Conservation (phyloP, 768 basidiomycete species). For the Piloderma croceum region DNA sequence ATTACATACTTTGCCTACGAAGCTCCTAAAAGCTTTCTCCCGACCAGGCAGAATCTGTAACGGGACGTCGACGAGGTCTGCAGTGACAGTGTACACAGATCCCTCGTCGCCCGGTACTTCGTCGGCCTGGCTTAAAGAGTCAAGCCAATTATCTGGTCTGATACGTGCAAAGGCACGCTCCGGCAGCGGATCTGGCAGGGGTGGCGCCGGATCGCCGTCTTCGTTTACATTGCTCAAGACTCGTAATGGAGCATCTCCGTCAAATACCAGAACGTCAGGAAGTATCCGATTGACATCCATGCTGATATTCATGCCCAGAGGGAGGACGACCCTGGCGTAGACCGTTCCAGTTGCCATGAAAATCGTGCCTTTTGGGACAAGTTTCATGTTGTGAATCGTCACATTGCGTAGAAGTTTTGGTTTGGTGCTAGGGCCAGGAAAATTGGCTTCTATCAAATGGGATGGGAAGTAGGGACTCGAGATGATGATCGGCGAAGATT, state of each 20-base stretch:
- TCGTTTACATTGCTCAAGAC: slow-evolving; percentile 5
- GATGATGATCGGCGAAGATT: slow-evolving; percentile 53
- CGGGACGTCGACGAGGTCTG: slow-evolving; percentile 68
- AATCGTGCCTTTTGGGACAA: slow-evolving; percentile 41
- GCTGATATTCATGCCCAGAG: slow-evolving; percentile 60
- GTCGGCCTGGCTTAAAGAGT: slow-evolving; percentile 33
- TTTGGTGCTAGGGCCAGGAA: slow-evolving; percentile 60
- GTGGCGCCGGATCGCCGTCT: slow-evolving; percentile 33
- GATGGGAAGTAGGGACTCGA: slow-evolving; percentile 49
- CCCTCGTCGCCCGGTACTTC: slow-evolving; percentile 44
- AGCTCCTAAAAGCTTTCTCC: slow-evolving; percentile 67
- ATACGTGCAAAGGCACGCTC: slow-evolving; percentile 73
- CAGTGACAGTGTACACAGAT: slow-evolving; percentile 51
- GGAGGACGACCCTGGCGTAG: slow-evolving; percentile 59
- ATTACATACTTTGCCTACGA: slow-evolving; percentile 64
- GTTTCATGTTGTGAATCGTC: slow-evolving; percentile 70
- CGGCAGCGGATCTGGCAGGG: slow-evolving; percentile 63
- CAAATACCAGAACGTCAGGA: slow-evolving; percentile 75
- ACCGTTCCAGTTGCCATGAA: slow-evolving; percentile 71
- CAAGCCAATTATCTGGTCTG: slow-evolving; percentile 64
- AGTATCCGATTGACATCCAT: slow-evolving; percentile 59
- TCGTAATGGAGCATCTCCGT: slow-evolving; percentile 64
- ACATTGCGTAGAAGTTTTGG: slow-evolving; percentile 68
- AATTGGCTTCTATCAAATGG: slow-evolving; percentile 41
- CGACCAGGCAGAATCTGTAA: slow-evolving; percentile 74